Evolutionary conservation across 805 yeast species (phyloP), one percentile per base, ranked within the genome.

Genomic region (Saccharomyces mikatae): DNA sequence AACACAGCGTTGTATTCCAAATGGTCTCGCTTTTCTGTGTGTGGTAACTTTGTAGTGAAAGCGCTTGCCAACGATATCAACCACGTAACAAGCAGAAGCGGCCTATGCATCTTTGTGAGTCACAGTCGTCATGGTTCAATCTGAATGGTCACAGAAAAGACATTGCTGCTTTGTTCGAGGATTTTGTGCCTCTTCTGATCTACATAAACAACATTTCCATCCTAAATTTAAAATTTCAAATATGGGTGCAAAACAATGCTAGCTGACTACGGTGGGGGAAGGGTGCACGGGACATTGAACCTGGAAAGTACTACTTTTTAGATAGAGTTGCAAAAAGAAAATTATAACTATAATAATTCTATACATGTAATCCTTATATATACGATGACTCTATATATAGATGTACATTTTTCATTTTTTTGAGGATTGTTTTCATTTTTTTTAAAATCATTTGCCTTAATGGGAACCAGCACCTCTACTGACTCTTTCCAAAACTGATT

Each of bases 401-500:
- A 26, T 32, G 26, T 36, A 36, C 44, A 17, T 9, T 24, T 49
- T 32, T 36, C 22, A 32, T 32, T 44, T 41, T 51, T 41, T 47
- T 4, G 48, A 26, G 22, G 27, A 50, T 51, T 48, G 21, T 44
- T 31, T 30, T 41, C 49, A 41, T 31, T 47, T 30, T 49, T 24
- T 24, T 44, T 48, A 31, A 21, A 26, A 41, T 29, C 55, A 41
- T 50, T 50, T 8, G 22, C 50, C 46, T 70, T 74, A 79, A 66
- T 79, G 84, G 60, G 80, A 76, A 51, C 84, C 85, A 60, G 90
- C 87, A 69, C 88, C 91, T 74, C 84, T 85, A 71, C 89, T 82
- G 65, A 91, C 97, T 73, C 77, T 87, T 70, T 88, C 97, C 73
- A 91, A 81, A 56, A 94, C 94, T 62, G 91, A 80, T 71, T 92